Evolutionary conservation across 2,329 filamentous ascomycete species (phyloP), one percentile per base, ranked within the genome.

Genomic region (Hypoxylon sp.): DNA sequence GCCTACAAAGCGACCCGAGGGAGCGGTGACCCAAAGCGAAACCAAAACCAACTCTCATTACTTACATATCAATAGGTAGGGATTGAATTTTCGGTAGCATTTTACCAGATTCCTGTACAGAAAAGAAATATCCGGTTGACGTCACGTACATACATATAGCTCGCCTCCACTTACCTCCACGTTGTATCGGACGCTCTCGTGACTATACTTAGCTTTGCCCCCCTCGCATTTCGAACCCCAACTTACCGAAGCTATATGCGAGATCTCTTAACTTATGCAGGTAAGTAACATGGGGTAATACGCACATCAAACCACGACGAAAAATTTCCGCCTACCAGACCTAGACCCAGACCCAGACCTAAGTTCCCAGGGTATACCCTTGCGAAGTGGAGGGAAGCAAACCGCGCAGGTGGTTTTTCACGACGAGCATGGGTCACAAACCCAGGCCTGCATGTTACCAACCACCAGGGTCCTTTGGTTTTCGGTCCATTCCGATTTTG

Each of bases 1-100:
- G 27, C 52, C 54, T 60, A 56, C 51, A 29, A 67, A 55, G 35
- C 32, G 52, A 62, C 67, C 64, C 67, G 60, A 42, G 32, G 54
- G 39, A 32, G 35, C 52, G 67, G 67, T 62, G 56, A 15, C 21
- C 46, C 15, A 66, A 58, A 17, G 27, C 56, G 52, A 67, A 48
- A 63, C 27, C 37, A 48, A 48, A 55, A 27, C 21, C 32, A 56
- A 44, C 44, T 53, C 53, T 42, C 37, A 46, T 35, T n/a, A 48
- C 60, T 2, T 54, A 42, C 37, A 60, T 52, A 44, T 11, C 17
- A 21, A 44, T 7, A 47, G 35, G 37, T 42, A 35, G 39, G 39
- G 13, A 8, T 19, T 15, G 15, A 11, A 44, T 11, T 17, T 44
- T 21, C 15, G 35, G 35, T 37, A 35, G 32, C 11, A 6, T 5